A percentile compares a stretch with the other conserved stretches of the same genome.
Evolutionary conservation across 768 basidiomycete species (phyloP).

Genomic region (Suillus ampliporus): DNA sequence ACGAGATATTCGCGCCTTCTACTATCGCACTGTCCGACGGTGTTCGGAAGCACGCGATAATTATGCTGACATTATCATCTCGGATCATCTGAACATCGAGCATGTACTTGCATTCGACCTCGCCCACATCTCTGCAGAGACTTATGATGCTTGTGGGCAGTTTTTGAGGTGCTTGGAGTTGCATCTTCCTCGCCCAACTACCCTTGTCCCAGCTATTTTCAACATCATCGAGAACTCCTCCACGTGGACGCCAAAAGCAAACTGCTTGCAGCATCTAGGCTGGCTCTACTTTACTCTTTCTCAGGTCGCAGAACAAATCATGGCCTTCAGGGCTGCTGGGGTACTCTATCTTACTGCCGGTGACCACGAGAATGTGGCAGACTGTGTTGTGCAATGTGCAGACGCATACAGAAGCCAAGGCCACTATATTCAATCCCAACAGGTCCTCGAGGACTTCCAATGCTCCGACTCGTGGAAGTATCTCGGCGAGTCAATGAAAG

Average conservation of each 20-base stretch:
- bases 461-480: background rate
- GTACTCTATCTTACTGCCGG: background rate
- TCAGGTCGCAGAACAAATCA: background rate
- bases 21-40: background rate
- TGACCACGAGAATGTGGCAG: background rate
- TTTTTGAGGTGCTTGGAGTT: background rate
- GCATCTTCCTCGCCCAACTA: background rate
- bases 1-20: background rate
- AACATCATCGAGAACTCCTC: background rate
- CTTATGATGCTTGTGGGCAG: background rate
- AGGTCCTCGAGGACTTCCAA: background rate
- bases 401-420: background rate
- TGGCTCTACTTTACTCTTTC: background rate
- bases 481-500: background rate
- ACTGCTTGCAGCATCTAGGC: background rate
- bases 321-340: background rate
- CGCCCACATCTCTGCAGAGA: background rate
- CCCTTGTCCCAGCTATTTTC: background rate
- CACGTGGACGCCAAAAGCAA: background rate
- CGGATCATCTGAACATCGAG: background rate
- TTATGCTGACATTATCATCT: background rate
- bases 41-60: background rate
- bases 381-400: background rate
- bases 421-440: background rate
- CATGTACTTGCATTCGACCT: background rate